These are phyloP conservation scores for Boechera retrofracta DNA, from an alignment of 345 rosid species.

Conservation along the genomic window DNA sequence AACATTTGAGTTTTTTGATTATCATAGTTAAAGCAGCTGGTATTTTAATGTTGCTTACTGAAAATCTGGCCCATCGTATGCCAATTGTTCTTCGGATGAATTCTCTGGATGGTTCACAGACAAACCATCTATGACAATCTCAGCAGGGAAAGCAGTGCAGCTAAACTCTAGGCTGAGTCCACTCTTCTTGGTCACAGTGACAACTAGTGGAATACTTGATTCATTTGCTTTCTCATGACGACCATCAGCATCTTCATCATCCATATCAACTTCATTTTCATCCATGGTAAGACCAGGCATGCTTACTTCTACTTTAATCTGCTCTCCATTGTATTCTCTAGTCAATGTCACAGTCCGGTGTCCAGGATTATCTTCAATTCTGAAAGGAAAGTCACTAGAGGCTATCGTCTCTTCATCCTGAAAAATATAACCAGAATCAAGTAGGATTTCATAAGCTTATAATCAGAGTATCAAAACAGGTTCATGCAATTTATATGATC, in stretches of 20 bases:
- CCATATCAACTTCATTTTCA: conserved; percentile 47
- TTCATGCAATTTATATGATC: neutral
- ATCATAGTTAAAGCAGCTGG: neutral
- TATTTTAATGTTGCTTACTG: conserved; percentile 54
- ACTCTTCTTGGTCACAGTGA: conserved; percentile 65
- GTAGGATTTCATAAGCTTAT: neutral
- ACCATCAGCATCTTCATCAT: conserved; percentile 44
- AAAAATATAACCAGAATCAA: neutral
- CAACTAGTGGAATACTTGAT: conserved; percentile 65
- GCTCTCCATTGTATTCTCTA: conserved; percentile 74
- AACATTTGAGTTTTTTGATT: neutral
- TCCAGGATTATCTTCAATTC: conserved; percentile 73
- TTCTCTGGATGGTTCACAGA: conserved; percentile 52
- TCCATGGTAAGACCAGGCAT: conserved; percentile 81
- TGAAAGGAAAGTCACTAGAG: conserved; percentile 70
- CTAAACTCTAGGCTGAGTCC: conserved; percentile 68
- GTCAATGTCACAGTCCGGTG: conserved; percentile 60
- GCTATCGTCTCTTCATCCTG: conserved; percentile 54
- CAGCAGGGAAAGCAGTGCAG: conserved; percentile 70
- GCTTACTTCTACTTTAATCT: conserved; percentile 67
- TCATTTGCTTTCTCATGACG: conserved; percentile 49
- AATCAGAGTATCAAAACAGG: neutral
- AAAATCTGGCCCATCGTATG: conserved; percentile 86
- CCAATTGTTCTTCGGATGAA: conserved; percentile 54
- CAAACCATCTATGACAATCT: conserved; percentile 64